Percentiles rank a stretch among this genome's conserved stretches.
Evolutionary conservation across 305 asterid species (phyloP).

Genomic region (Solanum aculeatissimum): DNA sequence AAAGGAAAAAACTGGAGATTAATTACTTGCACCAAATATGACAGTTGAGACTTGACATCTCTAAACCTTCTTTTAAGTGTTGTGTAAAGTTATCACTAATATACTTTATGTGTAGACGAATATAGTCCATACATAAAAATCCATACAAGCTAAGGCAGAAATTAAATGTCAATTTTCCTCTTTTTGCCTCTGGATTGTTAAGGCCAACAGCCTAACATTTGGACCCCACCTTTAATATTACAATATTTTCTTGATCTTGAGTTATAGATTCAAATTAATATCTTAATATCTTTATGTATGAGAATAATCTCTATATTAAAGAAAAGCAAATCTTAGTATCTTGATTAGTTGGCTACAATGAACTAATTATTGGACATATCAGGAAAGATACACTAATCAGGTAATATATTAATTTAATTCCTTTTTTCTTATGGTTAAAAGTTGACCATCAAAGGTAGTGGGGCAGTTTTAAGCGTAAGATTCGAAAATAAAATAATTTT

Average conservation of each 20-base stretch:
- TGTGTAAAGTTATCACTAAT: constrained; percentile 13
- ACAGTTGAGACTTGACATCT: too few relatives aligned
- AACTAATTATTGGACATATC: background rate
- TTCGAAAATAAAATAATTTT: fast-evolving
- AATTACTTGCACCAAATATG: too few relatives aligned
- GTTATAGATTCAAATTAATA: background rate
- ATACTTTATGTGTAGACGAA: constrained; percentile 10
- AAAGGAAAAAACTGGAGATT: too few relatives aligned
- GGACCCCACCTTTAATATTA: background rate
- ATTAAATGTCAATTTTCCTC: constrained; percentile 17
- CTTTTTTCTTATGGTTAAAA: background rate
- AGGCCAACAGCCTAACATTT: background rate
- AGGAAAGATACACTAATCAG: background rate
- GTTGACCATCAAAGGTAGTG: background rate
- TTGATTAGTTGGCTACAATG: background rate
- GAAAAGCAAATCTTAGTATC: background rate
- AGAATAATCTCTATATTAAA: background rate
- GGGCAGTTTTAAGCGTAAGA: fast-evolving
- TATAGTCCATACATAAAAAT: constrained; percentile 19
- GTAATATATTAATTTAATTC: background rate
- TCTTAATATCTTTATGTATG: background rate
- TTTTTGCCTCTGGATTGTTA: constrained; percentile 1
- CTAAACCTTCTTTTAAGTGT: too few relatives aligned
- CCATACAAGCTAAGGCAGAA: constrained; percentile 27
- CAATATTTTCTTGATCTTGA: background rate